Percentiles rank a stretch among this genome's conserved stretches.
phyloP scores from a whole-genome alignment of 1,139 yeast species.

The Zygosaccharomyces pseudobailii region DNA sequence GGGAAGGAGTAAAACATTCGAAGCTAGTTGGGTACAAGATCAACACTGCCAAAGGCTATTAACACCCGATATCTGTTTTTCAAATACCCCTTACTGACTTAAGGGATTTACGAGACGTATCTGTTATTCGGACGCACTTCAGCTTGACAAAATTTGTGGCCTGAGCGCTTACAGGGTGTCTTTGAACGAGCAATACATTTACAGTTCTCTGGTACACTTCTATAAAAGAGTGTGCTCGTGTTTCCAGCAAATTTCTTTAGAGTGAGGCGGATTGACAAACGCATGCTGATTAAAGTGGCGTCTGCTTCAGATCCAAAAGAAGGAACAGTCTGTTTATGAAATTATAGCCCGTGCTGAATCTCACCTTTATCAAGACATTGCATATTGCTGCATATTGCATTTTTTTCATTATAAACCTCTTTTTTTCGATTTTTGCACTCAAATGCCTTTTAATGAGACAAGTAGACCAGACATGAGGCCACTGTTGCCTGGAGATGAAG shows the following conservation, averaged over 20 bases:
- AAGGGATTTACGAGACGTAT: neutral
- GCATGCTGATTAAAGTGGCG: neutral
- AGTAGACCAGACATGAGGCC: constrained; percentile 14
- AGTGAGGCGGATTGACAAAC: neutral
- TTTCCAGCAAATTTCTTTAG: neutral
- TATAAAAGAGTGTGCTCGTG: neutral
- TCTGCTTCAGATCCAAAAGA: neutral
- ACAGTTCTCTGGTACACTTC: neutral
- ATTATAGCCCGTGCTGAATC: neutral
- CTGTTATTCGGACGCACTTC: neutral
- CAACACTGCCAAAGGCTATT: neutral
- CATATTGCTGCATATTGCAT: neutral
- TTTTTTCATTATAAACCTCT: neutral
- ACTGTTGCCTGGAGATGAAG: constrained; percentile 18
- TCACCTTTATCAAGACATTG: neutral
- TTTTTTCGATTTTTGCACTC: neutral
- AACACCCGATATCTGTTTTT: neutral
- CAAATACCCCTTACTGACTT: neutral
- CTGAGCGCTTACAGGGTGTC: constrained; percentile 2
- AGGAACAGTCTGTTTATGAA: neutral
- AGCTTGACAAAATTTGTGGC: neutral
- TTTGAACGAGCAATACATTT: neutral
- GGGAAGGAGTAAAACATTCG: neutral
- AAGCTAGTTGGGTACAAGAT: neutral
- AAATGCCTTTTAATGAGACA: neutral